These are phyloP conservation scores for Scutellaria baicalensis DNA, from an alignment of 257 asterid genomes.

Conservation along the genomic window DNA sequence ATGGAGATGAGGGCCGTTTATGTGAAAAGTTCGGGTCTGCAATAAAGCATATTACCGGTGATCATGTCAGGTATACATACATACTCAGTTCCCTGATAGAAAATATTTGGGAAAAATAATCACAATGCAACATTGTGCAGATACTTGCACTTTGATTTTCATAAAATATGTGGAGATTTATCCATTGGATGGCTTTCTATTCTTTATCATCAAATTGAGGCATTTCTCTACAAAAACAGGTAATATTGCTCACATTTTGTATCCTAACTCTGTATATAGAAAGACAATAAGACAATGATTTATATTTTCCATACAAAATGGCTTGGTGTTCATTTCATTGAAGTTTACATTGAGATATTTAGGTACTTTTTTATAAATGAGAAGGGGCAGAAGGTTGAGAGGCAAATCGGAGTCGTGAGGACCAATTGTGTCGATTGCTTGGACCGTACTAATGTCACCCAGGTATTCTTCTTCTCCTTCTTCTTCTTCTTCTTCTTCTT, in stretches of 20 bases:
- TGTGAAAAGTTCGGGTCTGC: conserved; percentile 55
- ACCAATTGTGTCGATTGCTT: conserved; percentile 92
- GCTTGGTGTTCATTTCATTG: not conserved
- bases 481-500: too few relatives aligned
- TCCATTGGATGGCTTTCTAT: conserved; percentile 79
- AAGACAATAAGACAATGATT: too few relatives aligned
- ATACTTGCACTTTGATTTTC: conserved; percentile 94
- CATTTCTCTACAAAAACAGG: conserved; percentile 72
- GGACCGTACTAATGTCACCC: conserved; percentile 98
- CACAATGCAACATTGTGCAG: conserved; percentile 50
- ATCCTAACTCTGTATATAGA: too few relatives aligned
- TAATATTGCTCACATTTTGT: conserved; percentile 19
- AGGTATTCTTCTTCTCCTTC: too few relatives aligned
- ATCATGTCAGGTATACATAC: conserved; percentile 58
- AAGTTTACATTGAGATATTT: conserved; percentile 1
- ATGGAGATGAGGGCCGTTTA: conserved; percentile 82
- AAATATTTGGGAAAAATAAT: too few relatives aligned
- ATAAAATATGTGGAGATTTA: conserved; percentile 80
- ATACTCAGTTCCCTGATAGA: too few relatives aligned
- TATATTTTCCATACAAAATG: not conserved
- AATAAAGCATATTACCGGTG: conserved; percentile 54
- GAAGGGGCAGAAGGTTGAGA: conserved; percentile 71
- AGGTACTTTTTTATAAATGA: conserved; percentile 84
- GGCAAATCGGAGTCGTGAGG: conserved; percentile 82
- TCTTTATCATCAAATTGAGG: conserved; percentile 71